A percentile compares a stretch with the other conserved stretches of the same genome.
Conservation (phyloP, 352 stramenopile genomes). For the Globisporangium sylvaticum region DNA sequence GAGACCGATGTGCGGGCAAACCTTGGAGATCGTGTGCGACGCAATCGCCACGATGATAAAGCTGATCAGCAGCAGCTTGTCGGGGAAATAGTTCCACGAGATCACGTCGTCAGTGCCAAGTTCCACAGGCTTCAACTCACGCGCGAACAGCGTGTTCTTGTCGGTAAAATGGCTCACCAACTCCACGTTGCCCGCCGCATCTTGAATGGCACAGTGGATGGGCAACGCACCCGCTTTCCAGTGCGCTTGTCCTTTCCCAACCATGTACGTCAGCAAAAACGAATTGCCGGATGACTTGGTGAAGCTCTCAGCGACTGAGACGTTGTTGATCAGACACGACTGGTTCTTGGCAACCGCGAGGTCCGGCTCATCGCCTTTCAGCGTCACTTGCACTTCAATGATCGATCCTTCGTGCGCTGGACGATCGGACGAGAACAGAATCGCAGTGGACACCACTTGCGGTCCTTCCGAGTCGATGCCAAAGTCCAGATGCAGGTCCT, state of each 20-base stretch:
- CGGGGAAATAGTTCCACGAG: slow-evolving; percentile 49
- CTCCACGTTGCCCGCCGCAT: slow-evolving; percentile 45
- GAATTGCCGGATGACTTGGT: slow-evolving; percentile 36
- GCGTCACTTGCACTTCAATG: slow-evolving; percentile 55
- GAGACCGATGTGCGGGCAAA: slow-evolving; percentile 53
- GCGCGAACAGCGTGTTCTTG: slow-evolving; percentile 57
- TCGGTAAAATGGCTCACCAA: slow-evolving; percentile 60
- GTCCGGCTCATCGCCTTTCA: slow-evolving; percentile 37
- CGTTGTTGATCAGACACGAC: slow-evolving; percentile 56
- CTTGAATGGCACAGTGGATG: slow-evolving; percentile 45
- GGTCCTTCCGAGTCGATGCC: slow-evolving; percentile 48
- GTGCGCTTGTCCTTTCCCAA: slow-evolving; percentile 41
- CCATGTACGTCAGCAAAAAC: slow-evolving; percentile 58
- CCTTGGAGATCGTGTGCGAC: slow-evolving; percentile 56
- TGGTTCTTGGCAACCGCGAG: slow-evolving; percentile 30
- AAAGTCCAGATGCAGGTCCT: slow-evolving; percentile 41
- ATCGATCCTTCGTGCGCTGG: slow-evolving; percentile 60
- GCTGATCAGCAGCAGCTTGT: slow-evolving; percentile 41
- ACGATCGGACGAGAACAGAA: slow-evolving; percentile 57
- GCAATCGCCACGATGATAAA: slow-evolving; percentile 62
- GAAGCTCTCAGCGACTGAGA: slow-evolving; percentile 51
- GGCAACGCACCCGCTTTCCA: slow-evolving; percentile 61
- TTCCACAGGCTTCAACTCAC: slow-evolving; percentile 58
- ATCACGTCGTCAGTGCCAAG: slow-evolving; percentile 44
- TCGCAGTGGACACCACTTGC: slow-evolving; percentile 33